Evolutionary conservation across 352 stramenopile species (phyloP).

Genomic region (Globisporangium nunn): DNA sequence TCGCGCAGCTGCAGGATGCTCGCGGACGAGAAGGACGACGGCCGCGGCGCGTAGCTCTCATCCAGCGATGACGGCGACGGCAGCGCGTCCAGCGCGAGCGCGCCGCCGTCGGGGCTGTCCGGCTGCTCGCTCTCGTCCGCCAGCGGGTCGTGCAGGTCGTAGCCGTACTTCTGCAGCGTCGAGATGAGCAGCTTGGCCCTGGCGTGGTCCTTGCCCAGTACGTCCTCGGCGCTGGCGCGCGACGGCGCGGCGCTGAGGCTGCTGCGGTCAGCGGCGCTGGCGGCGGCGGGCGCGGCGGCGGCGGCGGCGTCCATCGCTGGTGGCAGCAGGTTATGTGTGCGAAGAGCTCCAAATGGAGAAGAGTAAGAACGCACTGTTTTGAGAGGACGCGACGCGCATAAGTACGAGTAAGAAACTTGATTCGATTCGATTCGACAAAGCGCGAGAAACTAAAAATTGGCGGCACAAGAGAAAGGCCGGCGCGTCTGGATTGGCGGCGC

Average conservation of each 20-base stretch:
- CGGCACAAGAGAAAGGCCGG: too few species aligned
- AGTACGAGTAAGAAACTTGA: too few species aligned
- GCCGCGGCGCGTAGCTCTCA: constrained; percentile 22
- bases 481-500: too few species aligned
- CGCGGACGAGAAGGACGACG: constrained; percentile 24
- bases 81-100: background rate
- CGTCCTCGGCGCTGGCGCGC: background rate
- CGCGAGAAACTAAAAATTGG: too few species aligned
- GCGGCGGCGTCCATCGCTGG: background rate
- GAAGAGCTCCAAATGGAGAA: too few species aligned
- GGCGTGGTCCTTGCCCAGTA: constrained; percentile 26
- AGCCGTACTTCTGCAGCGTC: constrained; percentile 81
- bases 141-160: constrained; percentile 43
- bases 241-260: background rate
- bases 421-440: too few species aligned
- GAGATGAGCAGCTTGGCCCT: constrained; percentile 70
- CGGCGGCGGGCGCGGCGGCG: background rate
- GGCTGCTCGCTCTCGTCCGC: constrained; percentile 18
- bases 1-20: constrained; percentile 74
- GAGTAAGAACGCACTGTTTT: too few species aligned
- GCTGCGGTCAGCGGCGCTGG: background rate
- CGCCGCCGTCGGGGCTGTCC: background rate
- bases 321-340: too few species aligned
- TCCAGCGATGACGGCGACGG: constrained; percentile 25
- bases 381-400: too few species aligned